A percentile compares a stretch with the other conserved stretches of the same genome.
Evolutionary conservation across 805 yeast species (phyloP).

Genomic region (Cyberlindnera bimundalis): DNA sequence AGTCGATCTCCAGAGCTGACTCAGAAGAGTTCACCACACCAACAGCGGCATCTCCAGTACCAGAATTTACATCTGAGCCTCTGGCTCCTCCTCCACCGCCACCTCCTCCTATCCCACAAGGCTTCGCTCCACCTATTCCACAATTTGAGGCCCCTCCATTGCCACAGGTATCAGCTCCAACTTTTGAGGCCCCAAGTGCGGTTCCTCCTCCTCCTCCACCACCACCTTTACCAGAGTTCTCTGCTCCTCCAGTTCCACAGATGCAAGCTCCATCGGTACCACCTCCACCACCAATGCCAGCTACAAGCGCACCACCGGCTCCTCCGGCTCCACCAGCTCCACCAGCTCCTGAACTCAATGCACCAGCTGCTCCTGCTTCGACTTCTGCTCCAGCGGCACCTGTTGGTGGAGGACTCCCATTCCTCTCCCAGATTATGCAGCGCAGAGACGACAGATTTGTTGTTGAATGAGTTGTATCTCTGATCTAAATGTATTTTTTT

Average conservation of each 20-base stretch:
- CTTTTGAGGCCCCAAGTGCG: neutral
- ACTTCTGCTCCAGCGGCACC: constrained; percentile 20
- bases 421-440: constrained; percentile 47
- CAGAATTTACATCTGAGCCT: constrained; percentile 22
- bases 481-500: too few relatives aligned
- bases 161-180: constrained; percentile 28
- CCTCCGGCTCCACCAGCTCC: constrained; percentile 24
- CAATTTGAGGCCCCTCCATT: constrained; percentile 33
- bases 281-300: constrained; percentile 29
- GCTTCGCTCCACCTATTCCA: constrained; percentile 26
- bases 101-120: constrained; percentile 36
- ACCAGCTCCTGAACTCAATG: constrained; percentile 7
- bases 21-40: constrained; percentile 20
- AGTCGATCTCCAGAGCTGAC: neutral
- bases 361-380: constrained; percentile 8
- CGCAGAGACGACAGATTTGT: constrained; percentile 45
- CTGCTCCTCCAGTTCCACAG: constrained; percentile 22
- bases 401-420: constrained; percentile 42
- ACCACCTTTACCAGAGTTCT: constrained; percentile 28
- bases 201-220: constrained; percentile 25
- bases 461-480: too few relatives aligned
- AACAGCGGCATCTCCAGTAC: constrained; percentile 28
- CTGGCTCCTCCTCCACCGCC: constrained; percentile 31
- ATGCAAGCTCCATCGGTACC: constrained; percentile 21
- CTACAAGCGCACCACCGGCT: constrained; percentile 14